phyloP scores from a whole-genome alignment of 257 asterid genomes.

The Oldenlandia corymbosa region DNA sequence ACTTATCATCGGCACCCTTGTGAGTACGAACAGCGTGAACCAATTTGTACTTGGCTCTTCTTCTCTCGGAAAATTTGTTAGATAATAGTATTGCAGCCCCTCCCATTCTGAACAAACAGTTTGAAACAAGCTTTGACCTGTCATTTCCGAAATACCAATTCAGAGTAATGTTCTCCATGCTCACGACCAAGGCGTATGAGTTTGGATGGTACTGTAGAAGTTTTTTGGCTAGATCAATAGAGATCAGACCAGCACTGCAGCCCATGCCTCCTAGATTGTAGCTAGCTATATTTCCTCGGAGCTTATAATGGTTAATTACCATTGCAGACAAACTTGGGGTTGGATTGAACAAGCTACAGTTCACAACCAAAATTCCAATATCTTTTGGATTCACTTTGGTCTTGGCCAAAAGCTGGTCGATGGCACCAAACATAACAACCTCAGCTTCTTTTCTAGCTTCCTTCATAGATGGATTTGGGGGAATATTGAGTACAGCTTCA shows the following conservation, averaged over 20 bases:
- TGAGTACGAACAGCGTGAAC: constrained; percentile 31
- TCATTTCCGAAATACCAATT: constrained; percentile 44
- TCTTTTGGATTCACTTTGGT: constrained; percentile 28
- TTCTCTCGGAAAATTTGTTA: constrained; percentile 26
- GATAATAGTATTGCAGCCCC: constrained; percentile 37
- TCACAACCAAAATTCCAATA: constrained; percentile 35
- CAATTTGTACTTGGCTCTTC: constrained; percentile 33
- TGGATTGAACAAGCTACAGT: constrained; percentile 43
- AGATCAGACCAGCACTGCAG: constrained; percentile 35
- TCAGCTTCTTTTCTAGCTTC: constrained; percentile 41
- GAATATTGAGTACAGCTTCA: constrained; percentile 30
- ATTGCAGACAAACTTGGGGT: constrained; percentile 40
- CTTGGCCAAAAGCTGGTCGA: constrained; percentile 31
- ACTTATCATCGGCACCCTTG: constrained; percentile 37
- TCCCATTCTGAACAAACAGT: constrained; percentile 43
- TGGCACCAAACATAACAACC: constrained; percentile 38
- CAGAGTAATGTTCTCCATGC: constrained; percentile 36
- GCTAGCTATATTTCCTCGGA: constrained; percentile 33
- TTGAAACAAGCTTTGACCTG: constrained; percentile 32
- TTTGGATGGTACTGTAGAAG: constrained; percentile 35
- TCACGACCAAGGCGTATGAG: constrained; percentile 34
- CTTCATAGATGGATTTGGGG: constrained; percentile 34
- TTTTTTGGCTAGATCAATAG: constrained; percentile 37
- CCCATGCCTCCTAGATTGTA: constrained; percentile 43
- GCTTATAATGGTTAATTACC: constrained; percentile 38